Percentiles rank a stretch among this genome's conserved stretches.
These are phyloP conservation scores for Boletus rex-veris DNA, from an alignment of 768 basidiomycete species.

Conservation along the genomic window DNA sequence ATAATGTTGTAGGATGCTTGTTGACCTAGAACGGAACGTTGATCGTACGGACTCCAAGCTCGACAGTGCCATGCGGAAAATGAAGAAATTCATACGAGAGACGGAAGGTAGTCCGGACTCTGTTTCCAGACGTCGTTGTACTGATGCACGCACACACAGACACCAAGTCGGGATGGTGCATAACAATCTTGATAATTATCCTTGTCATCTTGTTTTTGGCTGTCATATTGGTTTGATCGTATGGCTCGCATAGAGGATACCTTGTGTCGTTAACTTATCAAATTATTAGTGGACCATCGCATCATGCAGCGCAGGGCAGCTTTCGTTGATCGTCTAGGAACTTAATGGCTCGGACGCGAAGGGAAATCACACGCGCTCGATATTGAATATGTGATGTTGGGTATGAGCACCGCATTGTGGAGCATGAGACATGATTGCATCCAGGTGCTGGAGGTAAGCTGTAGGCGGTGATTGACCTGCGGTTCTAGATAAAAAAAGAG, in stretches of 20 bases:
- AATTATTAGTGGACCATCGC: background rate
- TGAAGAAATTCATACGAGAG: slow-evolving; percentile 80
- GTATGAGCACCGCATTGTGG: too few species aligned
- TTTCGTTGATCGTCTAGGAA: background rate
- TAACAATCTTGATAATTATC: slow-evolving; percentile 78
- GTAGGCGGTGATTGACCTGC: background rate
- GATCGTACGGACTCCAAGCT: slow-evolving; percentile 68
- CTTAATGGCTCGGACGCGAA: background rate
- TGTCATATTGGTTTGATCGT: slow-evolving; percentile 65
- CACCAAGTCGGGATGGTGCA: slow-evolving; percentile 87
- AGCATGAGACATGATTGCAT: too few species aligned
- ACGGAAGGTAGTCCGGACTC: slow-evolving; percentile 56
- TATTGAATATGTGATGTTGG: too few species aligned
- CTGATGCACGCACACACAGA: slow-evolving; percentile 42
- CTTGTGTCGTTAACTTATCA: slow-evolving; percentile 15
- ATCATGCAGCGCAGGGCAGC: background rate
- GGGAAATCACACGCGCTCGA: background rate
- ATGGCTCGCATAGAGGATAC: slow-evolving; percentile 5
- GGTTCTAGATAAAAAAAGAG: background rate
- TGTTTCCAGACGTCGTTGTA: background rate
- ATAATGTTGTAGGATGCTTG: slow-evolving; percentile 58
- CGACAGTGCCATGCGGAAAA: slow-evolving; percentile 56
- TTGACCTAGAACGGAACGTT: slow-evolving; percentile 71
- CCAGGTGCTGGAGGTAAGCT: background rate
- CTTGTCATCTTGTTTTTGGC: slow-evolving; percentile 72